These are phyloP conservation scores for Grosmannia huntii DNA, from an alignment of 2,329 filamentous ascomycete genomes.

Conservation along the genomic window DNA sequence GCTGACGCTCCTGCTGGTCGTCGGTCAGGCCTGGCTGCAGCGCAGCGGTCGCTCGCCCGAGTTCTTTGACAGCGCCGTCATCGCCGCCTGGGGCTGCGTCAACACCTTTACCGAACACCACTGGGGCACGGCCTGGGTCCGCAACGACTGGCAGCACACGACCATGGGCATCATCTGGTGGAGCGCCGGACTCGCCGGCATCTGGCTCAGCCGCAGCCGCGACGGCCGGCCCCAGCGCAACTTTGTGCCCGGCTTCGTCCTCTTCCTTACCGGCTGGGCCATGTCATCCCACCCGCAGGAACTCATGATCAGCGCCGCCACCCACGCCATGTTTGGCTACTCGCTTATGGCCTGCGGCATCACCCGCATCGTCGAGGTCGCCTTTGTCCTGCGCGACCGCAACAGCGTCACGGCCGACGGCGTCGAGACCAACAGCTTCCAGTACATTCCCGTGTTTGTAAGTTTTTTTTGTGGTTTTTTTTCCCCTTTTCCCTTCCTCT, in stretches of 20 bases:
- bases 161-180: slow-evolving; percentile 99
- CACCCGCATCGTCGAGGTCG: slow-evolving; percentile 78
- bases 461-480: slow-evolving; percentile 22
- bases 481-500: not conserved
- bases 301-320: slow-evolving; percentile 70
- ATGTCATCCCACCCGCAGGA: slow-evolving; percentile 89
- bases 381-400: slow-evolving; percentile 70
- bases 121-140: slow-evolving; percentile 81
- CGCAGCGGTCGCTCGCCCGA: slow-evolving; percentile 81
- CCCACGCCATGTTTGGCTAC: slow-evolving; percentile 85
- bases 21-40: slow-evolving; percentile 78
- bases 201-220: slow-evolving; percentile 80
- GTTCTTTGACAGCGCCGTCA: slow-evolving; percentile 87
- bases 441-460: slow-evolving; percentile 41
- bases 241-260: slow-evolving; percentile 81
- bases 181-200: slow-evolving; percentile 78
- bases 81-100: slow-evolving; percentile 89
- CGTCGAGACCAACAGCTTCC: slow-evolving; percentile 50
- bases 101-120: slow-evolving; percentile 97
- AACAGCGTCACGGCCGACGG: slow-evolving; percentile 53
- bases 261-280: slow-evolving; percentile 84
- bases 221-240: slow-evolving; percentile 83
- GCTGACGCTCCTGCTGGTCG: slow-evolving; percentile 72
- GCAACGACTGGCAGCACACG: slow-evolving; percentile 93
- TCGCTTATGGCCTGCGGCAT: slow-evolving; percentile 84